Evolutionary conservation across 208 protist genomes (phyloP).

Genomic region (Trypanosoma avium): DNA sequence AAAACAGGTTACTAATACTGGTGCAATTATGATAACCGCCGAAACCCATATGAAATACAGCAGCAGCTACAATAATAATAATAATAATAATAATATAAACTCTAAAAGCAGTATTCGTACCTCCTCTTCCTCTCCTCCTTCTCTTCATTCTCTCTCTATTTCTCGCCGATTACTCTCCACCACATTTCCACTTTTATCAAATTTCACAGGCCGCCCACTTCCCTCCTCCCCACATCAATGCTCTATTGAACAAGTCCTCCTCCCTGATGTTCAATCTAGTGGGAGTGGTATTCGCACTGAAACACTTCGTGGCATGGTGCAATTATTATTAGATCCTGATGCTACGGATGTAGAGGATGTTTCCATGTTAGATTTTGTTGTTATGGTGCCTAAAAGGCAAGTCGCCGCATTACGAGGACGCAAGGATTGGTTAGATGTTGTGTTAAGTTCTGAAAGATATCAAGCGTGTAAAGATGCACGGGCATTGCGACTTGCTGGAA

Average conservation of each 20-base stretch:
- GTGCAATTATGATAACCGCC: not conserved
- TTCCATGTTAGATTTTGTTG: slow-evolving; percentile 60
- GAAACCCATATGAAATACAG: not conserved
- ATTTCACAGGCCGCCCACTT: not conserved
- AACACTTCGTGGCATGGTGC: slow-evolving; percentile 53
- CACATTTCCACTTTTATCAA: not conserved
- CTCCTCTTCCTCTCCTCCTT: not conserved
- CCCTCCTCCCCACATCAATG: slow-evolving; percentile 27
- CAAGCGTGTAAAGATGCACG: slow-evolving; percentile 67
- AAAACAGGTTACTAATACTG: not conserved
- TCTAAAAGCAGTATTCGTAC: not conserved
- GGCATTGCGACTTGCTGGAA: slow-evolving; percentile 57
- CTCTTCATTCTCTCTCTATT: not conserved
- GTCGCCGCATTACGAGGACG: slow-evolving; percentile 49
- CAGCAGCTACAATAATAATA: no score
- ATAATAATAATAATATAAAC: not conserved
- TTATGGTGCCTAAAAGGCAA: slow-evolving; percentile 66
- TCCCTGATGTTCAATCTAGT: slow-evolving; percentile 7
- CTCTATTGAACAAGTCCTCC: slow-evolving; percentile 32
- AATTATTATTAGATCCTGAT: slow-evolving; percentile 60
- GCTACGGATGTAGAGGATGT: slow-evolving; percentile 60
- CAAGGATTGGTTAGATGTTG: slow-evolving; percentile 51
- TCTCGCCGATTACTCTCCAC: slow-evolving; percentile 13
- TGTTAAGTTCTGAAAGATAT: slow-evolving; percentile 61
- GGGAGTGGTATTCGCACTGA: slow-evolving; percentile 25